Conservation (phyloP, 257 asterid species). For the Solanum chaucha region DNA sequence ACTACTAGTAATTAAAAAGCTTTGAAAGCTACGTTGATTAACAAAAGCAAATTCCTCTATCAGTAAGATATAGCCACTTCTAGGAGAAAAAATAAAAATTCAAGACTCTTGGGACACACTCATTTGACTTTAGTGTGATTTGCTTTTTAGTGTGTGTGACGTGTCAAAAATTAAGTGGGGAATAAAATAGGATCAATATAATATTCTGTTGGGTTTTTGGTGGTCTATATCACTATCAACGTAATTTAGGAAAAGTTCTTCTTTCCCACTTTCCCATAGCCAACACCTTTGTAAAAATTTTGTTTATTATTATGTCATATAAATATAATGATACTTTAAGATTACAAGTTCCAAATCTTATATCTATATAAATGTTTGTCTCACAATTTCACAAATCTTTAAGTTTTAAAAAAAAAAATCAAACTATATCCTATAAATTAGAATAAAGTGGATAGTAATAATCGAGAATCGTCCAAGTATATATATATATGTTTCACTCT, state of each 20-base stretch:
- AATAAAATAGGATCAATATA: neutral
- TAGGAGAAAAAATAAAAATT: neutral
- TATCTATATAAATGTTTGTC: neutral
- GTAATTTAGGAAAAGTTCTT: neutral
- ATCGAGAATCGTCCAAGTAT: neutral
- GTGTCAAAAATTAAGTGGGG: conserved; percentile 7
- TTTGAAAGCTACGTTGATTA: neutral
- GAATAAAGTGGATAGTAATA: neutral
- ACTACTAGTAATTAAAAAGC: neutral
- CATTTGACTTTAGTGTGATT: neutral
- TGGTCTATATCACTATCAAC: conserved; percentile 22
- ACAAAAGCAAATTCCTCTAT: neutral
- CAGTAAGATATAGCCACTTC: neutral
- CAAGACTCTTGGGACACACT: neutral
- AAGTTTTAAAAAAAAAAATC: neutral
- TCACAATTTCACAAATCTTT: neutral
- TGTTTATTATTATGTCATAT: neutral
- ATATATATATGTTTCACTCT: neutral
- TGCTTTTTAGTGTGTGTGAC: neutral
- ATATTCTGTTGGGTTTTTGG: neutral
- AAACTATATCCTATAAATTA: neutral
- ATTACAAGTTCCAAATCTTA: neutral
- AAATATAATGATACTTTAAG: neutral
- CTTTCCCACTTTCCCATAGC: neutral
- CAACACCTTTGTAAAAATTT: neutral